Evolutionary conservation across 2,329 filamentous ascomycete species (phyloP), one percentile per base, ranked within the genome.

Genomic region (Paraphoma sp.): DNA sequence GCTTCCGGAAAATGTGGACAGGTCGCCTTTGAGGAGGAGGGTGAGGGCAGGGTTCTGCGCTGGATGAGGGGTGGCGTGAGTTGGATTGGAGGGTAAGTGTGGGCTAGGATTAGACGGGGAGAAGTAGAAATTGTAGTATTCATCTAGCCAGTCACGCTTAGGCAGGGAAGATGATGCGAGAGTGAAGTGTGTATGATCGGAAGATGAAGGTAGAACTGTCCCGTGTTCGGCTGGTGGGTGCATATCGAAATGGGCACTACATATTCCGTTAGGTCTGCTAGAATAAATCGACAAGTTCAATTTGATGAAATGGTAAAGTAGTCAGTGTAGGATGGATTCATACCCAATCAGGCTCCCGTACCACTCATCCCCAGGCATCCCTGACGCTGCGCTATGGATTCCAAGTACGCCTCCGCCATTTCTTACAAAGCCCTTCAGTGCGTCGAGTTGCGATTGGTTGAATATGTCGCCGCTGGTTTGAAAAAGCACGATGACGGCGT

Each of bases 61-160:
- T 3, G 67, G 69, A 48, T 72, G 66, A 8, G 23, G 23, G 23
- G 23, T 23, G 23, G 23, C 23, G 23, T 23, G 23, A 5, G 3
- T 23, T 23, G 23, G 5, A 23, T 23, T 2, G 23, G 23, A 23
- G 23, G 23, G 23, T 23, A 23, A 23, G 23, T 23, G 23, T 2
- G 23, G 2, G 5, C 5, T 23, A 23, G 23, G 23, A 23, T 23
- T 23, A 5, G 23, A 23, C 23, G 23, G 23, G 23, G 2, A 3
- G 23, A 60, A 61, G 2, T 48, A 55, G 49, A 71, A 72, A 31
- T 71, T 70, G 49, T 72, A 72, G 68, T 67, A 72, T 48, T 72
- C 69, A 17, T 72, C 69, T 53, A 53, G 63, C 66, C 67, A 67
- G 10, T 31, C 48, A 23, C 5, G 23, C 23, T 23, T 23, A 23